A percentile compares a stretch with the other conserved stretches of the same genome.
These are phyloP conservation scores for Cercospora canescens DNA, from an alignment of 2,329 filamentous ascomycete genomes.

Conservation along the genomic window DNA sequence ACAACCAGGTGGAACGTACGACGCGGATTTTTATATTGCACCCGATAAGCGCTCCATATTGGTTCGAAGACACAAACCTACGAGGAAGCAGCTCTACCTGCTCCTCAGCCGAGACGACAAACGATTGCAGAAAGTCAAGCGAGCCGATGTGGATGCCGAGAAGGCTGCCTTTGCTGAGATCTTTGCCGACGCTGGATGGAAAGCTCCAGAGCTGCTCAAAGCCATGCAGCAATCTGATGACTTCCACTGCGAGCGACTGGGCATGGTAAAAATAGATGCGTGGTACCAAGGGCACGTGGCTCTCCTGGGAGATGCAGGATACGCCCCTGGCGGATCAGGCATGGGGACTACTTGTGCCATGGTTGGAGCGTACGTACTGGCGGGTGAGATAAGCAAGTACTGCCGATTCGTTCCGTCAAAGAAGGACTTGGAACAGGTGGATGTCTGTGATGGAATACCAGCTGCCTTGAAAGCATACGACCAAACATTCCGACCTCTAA, in stretches of 20 bases:
- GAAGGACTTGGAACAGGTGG: not conserved
- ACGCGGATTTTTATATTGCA: constrained; percentile 3
- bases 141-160: constrained; percentile 7
- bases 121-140: not conserved
- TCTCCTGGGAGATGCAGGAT: constrained; percentile 30
- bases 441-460: constrained; percentile 2
- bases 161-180: constrained; percentile 26
- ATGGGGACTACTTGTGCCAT: constrained; percentile 29
- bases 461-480: constrained; percentile 25
- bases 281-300: constrained; percentile 32
- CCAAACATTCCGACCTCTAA: constrained; percentile 21
- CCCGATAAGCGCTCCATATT: constrained; percentile 4
- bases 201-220: constrained; percentile 39
- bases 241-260: constrained; percentile 34
- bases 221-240: constrained; percentile 36
- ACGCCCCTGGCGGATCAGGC: constrained; percentile 21
- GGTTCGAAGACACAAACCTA: not conserved
- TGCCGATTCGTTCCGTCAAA: not conserved
- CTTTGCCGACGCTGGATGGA: constrained; percentile 32
- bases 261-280: constrained; percentile 1
- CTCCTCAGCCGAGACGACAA: constrained; percentile 6
- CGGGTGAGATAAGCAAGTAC: constrained; percentile 26
- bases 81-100: constrained; percentile 3
- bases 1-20: constrained; percentile 3
- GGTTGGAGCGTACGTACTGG: constrained; percentile 29